Percentiles rank a stretch among this genome's conserved stretches.
phyloP scores from a whole-genome alignment of 306 rosid species.

The Neltuma alba region DNA sequence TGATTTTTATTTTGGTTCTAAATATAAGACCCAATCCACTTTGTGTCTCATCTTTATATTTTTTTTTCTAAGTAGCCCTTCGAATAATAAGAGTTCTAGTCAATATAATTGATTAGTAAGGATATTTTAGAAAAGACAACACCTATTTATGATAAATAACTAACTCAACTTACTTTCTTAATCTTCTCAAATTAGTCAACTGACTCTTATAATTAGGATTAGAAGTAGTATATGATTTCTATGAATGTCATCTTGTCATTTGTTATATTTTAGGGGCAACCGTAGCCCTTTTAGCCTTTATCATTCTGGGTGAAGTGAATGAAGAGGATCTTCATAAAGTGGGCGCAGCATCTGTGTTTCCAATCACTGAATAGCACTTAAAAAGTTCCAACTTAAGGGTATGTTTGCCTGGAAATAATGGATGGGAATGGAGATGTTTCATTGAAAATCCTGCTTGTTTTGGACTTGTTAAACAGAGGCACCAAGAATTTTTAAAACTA shows the following conservation, averaged over 20 bases:
- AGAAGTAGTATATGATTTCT: slow-evolving; percentile 18
- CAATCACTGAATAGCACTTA: neutral
- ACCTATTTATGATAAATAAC: too few species aligned
- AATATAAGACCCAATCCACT: too few species aligned
- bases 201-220: too few species aligned
- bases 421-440: neutral
- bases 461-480: neutral
- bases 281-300: neutral
- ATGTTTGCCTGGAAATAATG: neutral
- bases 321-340: neutral
- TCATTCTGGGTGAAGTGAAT: neutral
- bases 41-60: too few species aligned
- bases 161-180: too few species aligned
- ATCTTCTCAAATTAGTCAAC: too few species aligned
- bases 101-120: too few species aligned
- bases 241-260: slow-evolving; percentile 10
- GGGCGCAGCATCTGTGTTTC: neutral
- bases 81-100: too few species aligned
- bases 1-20: too few species aligned
- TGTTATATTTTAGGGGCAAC: slow-evolving; percentile 27
- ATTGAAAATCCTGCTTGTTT: neutral
- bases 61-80: too few species aligned
- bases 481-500: neutral
- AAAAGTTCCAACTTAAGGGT: neutral
- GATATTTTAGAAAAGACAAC: too few species aligned